These are phyloP conservation scores for Moniliophthora roreri DNA, from an alignment of 1,284 basidiomycete species.

Conservation along the genomic window DNA sequence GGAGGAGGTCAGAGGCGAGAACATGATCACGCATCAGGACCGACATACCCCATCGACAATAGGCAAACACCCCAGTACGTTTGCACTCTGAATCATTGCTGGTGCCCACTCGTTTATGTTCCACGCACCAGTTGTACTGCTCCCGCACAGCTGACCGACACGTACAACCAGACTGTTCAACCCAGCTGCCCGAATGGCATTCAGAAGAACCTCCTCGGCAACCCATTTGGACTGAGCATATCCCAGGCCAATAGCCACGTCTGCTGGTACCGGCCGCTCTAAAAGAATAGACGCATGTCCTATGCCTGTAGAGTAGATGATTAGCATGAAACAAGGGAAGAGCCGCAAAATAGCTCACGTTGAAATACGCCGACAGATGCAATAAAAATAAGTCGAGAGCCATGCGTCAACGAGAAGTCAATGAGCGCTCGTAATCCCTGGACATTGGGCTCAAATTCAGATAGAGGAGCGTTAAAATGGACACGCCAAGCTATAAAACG, in stretches of 20 bases:
- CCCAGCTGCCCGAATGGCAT: slow-evolving; percentile 19
- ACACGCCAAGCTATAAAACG: slow-evolving; percentile 35
- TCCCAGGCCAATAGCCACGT: slow-evolving; percentile 30
- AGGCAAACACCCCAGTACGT: slow-evolving; percentile 28
- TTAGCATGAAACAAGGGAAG: too few species aligned
- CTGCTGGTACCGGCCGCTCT: slow-evolving; percentile 10
- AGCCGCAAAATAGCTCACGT: slow-evolving; percentile 8
- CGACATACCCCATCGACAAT: slow-evolving; percentile 23
- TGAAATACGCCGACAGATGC: slow-evolving; percentile 27
- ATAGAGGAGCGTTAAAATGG: slow-evolving; percentile 35
- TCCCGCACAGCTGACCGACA: slow-evolving; percentile 38
- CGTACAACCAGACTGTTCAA: slow-evolving; percentile 32
- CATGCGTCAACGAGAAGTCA: slow-evolving; percentile 32
- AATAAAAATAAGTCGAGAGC: slow-evolving; percentile 23
- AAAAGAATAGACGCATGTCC: not conserved
- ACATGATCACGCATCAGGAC: not conserved
- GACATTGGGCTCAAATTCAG: slow-evolving; percentile 34
- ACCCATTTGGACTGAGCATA: slow-evolving; percentile 48
- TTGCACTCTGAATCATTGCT: slow-evolving; percentile 34
- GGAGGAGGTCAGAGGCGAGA: not conserved
- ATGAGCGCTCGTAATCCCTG: slow-evolving; percentile 33
- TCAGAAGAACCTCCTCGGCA: slow-evolving; percentile 34
- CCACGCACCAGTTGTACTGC: slow-evolving; percentile 38
- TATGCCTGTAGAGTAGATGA: too few species aligned
- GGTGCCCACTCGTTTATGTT: slow-evolving; percentile 45